Base-by-base conservation (phyloP, 768 basidiomycete species). In the Psilocybe azurescens region DNA sequence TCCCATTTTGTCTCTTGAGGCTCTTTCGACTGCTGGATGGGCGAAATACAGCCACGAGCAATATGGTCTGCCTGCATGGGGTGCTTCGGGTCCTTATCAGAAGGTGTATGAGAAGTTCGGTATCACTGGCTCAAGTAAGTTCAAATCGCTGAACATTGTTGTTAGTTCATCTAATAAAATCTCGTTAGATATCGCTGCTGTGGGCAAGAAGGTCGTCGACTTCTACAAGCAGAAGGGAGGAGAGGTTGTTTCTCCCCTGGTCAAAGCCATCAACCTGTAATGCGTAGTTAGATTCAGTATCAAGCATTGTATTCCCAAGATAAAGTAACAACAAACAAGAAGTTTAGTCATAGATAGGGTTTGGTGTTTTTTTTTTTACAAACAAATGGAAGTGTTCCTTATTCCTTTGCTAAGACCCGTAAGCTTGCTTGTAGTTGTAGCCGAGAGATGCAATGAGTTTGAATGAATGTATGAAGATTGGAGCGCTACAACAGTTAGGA, bases 101-200 rank as follows among this genome's bases (percentile, higher is more conserved):
- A 85, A 95, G 79, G 90, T 96, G 11, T 97, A 97, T 74, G 91
- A 91, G 79, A 93, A 94, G 77, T 92, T 94, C 68, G 93, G 91
- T 47, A 85, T 95, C 72, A 94, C 93, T 39, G 89, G 88, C 13
- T 73, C 83, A 50, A 90, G 87, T 90, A 76, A 55, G 86, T 83
- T 53, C 49, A 2, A 24, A 24, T 58, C 55, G 29, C 30, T 20
- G 13, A 11, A 7, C 14, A 7, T 39, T 1, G 53, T 3, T n/a
- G 30, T 14, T 13, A 39, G 2, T 16, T n/a, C 46, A 16, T 16
- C 57, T 68, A 33, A 67, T 59, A 44, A 59, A 29, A 5, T 61
- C 39, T 28, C 55, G 33, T 28, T 62, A 89, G 90, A 91, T 74
- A 90, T 97, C 70, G 91, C 94, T 48, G 74, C 74, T 49, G 84